Evolutionary conservation across 768 basidiomycete genomes (phyloP).

Genomic region (Psilocybe sp.): DNA sequence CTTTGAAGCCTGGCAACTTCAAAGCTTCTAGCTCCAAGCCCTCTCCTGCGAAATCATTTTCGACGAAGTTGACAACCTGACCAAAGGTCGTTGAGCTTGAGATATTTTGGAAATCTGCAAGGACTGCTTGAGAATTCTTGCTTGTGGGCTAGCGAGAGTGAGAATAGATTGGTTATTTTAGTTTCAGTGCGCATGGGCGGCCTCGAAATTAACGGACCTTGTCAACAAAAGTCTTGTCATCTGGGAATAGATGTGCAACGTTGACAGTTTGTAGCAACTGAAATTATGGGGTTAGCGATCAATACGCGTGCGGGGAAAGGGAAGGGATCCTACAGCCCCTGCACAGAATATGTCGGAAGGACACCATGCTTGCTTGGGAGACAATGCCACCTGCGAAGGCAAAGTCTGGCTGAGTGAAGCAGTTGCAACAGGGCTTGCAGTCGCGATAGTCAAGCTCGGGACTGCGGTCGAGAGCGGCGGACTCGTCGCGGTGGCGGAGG

Average conservation of each 20-base stretch:
- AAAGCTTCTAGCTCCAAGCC: conserved; percentile 77
- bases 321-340: conserved; percentile 52
- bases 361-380: conserved; percentile 78
- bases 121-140: conserved; percentile 59
- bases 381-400: conserved; percentile 62
- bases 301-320: conserved; percentile 7
- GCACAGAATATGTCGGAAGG: conserved; percentile 75
- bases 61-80: conserved; percentile 64
- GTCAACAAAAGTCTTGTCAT: conserved; percentile 90
- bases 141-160: conserved; percentile 59
- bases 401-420: conserved; percentile 47
- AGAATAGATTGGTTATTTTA: neutral
- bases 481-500: conserved; percentile 11
- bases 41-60: conserved; percentile 78
- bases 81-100: conserved; percentile 55
- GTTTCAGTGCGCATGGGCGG: conserved; percentile 1
- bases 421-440: conserved; percentile 64
- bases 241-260: conserved; percentile 67
- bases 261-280: conserved; percentile 86
- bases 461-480: conserved; percentile 13
- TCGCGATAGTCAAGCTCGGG: conserved; percentile 45
- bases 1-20: conserved; percentile 57
- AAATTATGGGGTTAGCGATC: conserved; percentile 6
- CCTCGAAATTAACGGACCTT: conserved; percentile 31
- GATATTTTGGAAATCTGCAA: conserved; percentile 63